These are phyloP conservation scores for Telfairia occidentalis DNA, from an alignment of 331 rosid genomes.

Conservation along the genomic window DNA sequence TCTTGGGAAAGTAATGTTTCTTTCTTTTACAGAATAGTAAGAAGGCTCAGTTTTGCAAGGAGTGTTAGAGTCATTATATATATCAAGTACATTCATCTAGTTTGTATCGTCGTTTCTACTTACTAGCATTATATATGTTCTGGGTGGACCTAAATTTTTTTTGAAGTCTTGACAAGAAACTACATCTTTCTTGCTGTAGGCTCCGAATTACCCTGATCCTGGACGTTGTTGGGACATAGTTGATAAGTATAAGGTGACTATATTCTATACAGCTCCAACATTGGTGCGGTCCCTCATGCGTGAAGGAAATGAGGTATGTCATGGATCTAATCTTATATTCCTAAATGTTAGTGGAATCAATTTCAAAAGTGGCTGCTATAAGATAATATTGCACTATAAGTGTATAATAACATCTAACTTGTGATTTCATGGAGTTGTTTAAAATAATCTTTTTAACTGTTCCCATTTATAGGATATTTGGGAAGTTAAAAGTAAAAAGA, in stretches of 20 bases:
- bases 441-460: background rate
- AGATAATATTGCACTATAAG: background rate
- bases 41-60: background rate
- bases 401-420: background rate
- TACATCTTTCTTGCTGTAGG: slow-evolving; percentile 34
- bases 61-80: background rate
- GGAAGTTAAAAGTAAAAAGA: background rate
- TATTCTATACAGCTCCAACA: slow-evolving; percentile 97
- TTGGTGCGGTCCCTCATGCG: slow-evolving; percentile 99
- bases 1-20: background rate
- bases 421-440: background rate
- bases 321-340: slow-evolving; percentile 2
- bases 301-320: slow-evolving; percentile 59
- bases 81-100: background rate
- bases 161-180: background rate
- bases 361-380: background rate
- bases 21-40: background rate
- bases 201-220: slow-evolving; percentile 84
- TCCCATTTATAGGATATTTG: background rate
- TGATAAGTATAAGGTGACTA: slow-evolving; percentile 79
- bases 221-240: slow-evolving; percentile 98
- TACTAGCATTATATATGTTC: background rate
- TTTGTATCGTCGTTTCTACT: background rate
- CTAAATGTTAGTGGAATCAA: background rate
- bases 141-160: background rate